Evolutionary conservation across 352 stramenopile genomes (phyloP).

Genomic region (Phytophthora pisi): DNA sequence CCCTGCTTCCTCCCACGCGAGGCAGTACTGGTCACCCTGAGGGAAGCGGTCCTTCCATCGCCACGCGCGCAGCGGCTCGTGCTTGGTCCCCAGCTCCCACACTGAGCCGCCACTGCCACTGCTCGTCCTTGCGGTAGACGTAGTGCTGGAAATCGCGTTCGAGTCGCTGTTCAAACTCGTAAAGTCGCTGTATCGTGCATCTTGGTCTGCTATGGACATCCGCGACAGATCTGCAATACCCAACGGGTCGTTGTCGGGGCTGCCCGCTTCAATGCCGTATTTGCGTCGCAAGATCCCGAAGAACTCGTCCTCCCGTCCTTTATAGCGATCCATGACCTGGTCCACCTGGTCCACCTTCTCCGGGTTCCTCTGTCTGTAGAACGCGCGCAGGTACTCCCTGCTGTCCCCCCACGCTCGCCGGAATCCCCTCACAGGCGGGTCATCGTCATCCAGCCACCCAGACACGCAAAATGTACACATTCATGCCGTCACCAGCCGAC

Average conservation of each 20-base stretch:
- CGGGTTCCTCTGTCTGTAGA: conserved; percentile 69
- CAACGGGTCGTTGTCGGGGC: conserved; percentile 51
- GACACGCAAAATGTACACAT: conserved; percentile 85
- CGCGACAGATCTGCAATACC: conserved; percentile 40
- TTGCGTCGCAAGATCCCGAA: conserved; percentile 72
- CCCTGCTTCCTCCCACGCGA: conserved; percentile 78
- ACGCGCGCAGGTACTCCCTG: conserved; percentile 76
- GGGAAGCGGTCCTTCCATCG: conserved; percentile 85
- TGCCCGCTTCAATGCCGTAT: conserved; percentile 53
- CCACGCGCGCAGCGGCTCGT: conserved; percentile 67
- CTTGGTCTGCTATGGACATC: conserved; percentile 34
- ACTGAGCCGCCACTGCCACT: conserved; percentile 23
- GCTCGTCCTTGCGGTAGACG: neutral
- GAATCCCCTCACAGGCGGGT: conserved; percentile 60
- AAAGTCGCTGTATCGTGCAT: conserved; percentile 33
- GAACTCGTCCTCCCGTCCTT: conserved; percentile 85
- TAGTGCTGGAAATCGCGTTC: conserved; percentile 39
- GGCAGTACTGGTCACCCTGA: conserved; percentile 84
- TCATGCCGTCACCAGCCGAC: conserved; percentile 82
- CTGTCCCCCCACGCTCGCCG: conserved; percentile 80
- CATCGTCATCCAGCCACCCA: conserved; percentile 84
- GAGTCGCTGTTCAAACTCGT: conserved; percentile 45
- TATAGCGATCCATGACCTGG: conserved; percentile 81
- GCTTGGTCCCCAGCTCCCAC: conserved; percentile 38
- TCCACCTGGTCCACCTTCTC: conserved; percentile 86